Evolutionary conservation across 2,329 filamentous ascomycete genomes (phyloP), one percentile per base, ranked within the genome.

Genomic region (Penicillium sumatraense): DNA sequence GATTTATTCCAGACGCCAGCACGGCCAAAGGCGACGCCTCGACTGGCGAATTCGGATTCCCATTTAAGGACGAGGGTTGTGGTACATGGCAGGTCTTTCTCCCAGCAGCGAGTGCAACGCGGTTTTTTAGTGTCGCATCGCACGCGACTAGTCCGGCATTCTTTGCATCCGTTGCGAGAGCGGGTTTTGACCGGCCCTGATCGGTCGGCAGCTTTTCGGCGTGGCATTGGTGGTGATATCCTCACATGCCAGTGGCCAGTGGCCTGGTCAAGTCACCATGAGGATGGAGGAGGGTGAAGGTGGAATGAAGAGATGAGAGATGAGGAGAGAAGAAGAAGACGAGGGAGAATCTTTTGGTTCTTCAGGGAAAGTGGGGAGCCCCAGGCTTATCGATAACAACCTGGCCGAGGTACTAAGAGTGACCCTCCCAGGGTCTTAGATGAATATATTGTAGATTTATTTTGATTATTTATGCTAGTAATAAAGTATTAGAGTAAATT

Each of bases 1-100:
- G 57, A 50, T 56, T 74, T 74, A 52, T 63, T 74, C 76, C 76
- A 78, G 31, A 77, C 69, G 31, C 76, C 76, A 21, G 73, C 65
- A 49, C 76, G 67, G 4, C 76, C 76, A 63, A 78, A 78, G 5
- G 76, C 75, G 49, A 75, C 59, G 10, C 76, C 76, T 8, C 72
- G 73, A 49, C 67, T 73, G 49, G 60, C 61, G 56, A 76, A 78
- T 52, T 78, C 76, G 2, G 70, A 70, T 56, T 74, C 66, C 72
- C 72, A 74, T 63, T 74, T 74, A 11, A 74, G 50, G 40, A 70
- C 63, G 62, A 76, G 58, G 53, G 73, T 68, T 4, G 71, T 73
- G 11, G 69, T 68, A 53, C 75, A 77, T 5, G 61, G 60, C 14
- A 76, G 54, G 1, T 71, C 69, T 60, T 68, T 72, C 53, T 72